phyloP scores from a whole-genome alignment of 2,329 filamentous ascomycete genomes.

The Aspergillus nomiae region DNA sequence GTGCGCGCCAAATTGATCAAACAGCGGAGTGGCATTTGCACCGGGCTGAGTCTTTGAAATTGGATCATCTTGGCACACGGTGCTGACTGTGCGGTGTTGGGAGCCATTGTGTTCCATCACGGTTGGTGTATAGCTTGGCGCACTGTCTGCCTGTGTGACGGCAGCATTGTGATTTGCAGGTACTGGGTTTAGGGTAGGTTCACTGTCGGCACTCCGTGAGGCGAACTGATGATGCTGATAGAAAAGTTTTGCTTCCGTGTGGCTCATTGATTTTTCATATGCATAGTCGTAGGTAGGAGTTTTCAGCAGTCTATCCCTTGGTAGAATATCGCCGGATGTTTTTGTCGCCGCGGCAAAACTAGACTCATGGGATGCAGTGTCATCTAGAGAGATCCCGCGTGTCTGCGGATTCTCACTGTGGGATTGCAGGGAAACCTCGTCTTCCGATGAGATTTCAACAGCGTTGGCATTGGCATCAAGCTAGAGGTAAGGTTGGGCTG shows the following conservation, averaged over 20 bases:
- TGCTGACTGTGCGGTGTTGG: background rate
- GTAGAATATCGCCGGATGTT: conserved; percentile 30
- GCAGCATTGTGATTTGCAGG: background rate
- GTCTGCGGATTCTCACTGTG: background rate
- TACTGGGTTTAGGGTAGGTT: conserved; percentile 40
- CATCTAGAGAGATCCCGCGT: conserved; percentile 5
- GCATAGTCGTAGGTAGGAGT: conserved; percentile 93
- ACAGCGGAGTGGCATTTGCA: background rate
- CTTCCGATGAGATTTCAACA: conserved; percentile 12
- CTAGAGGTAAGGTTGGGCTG: conserved; percentile 14
- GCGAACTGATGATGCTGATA: conserved; percentile 85
- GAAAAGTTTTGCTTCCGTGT: conserved; percentile 92
- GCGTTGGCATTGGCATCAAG: conserved; percentile 25
- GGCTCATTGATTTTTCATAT: conserved; percentile 90
- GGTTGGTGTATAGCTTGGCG: background rate
- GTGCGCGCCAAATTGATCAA: background rate
- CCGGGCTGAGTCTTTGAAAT: background rate
- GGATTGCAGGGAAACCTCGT: conserved; percentile 2
- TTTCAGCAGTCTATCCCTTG: conserved; percentile 56
- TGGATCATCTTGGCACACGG: background rate
- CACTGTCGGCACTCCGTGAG: conserved; percentile 41
- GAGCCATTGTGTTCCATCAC: background rate
- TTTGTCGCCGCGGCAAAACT: conserved; percentile 10
- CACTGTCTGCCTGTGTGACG: conserved; percentile 6
- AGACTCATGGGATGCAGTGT: conserved; percentile 10